Base-by-base conservation (phyloP, 805 yeast genomes). In the Jamesozyma spencerorum region DNA sequence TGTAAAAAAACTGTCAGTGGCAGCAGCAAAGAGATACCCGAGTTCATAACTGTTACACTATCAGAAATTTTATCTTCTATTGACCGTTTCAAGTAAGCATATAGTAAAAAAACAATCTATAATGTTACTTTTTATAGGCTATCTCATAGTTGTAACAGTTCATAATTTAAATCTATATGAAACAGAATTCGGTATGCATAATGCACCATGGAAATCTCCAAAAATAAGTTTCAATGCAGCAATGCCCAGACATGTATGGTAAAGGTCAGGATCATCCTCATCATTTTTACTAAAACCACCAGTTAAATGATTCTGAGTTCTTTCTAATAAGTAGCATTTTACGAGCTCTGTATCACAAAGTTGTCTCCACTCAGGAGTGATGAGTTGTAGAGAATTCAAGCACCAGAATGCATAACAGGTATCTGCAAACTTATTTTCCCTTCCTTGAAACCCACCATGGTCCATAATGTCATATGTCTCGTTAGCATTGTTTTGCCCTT, bases 391-490 rank as follows among this genome's bases (percentile, higher is more conserved):
- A 4, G 85, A 66, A 2, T 75, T 88, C 13, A 77, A 51, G 35
- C 76, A 73, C 96, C 96, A 87, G 70, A 86, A 87, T 5, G 81
- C 74, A 54, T 87, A 87, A 63, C 97, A 87, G 0, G 94, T 81
- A 59, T 87, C 97, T 3, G 82, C 82, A 42, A 69, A 72, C 57
- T 87, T 87, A 57, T 85, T 85, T n/a, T 75, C 77, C 36, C 97
- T 68, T 1, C 97, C 97, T 58, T 86, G 85, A 55, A 84, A 78
- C 0, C 90, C 90, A 2, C 96, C 96, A 39, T 62, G 62, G 53
- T 81, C 90, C 2, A 56, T 62, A 0, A 38, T 47, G 48, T 75
- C 79, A 38, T 57, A 62, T 40, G 47, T 58, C 22, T 64, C 69
- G 41, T 69, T 60, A n/a, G 19, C 29, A 0, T 51, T 54, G 3